Evolutionary conservation across 148 eudicot species (phyloP), one percentile per base, ranked within the genome.

Genomic region (Drosera capensis): DNA sequence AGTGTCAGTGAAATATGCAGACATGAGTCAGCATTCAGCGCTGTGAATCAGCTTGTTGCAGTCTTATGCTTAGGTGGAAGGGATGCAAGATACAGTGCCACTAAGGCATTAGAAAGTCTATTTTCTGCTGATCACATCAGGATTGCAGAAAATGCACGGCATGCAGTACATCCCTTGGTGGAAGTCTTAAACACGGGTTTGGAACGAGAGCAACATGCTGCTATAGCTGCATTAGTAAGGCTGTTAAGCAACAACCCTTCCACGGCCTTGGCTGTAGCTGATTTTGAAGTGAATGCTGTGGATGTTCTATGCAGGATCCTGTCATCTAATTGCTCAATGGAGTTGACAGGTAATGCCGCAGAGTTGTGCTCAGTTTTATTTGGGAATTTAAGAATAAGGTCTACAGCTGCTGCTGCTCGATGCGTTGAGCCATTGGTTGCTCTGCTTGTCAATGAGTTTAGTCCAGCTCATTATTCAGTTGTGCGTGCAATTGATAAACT

Each of bases 161-260:
- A 90, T 54, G 95, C 97, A 66, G 92, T 90, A 57, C 95, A 90
- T 43, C 97, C 97, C 0, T 66, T 90, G 64, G 95, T 90, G 55
- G 97, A 90, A 56, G 80, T 90, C 54, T 52, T 90, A 13, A 78
- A 63, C 36, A 78, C 95, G 13, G 97, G 97, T 18, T 69, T 79
- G 60, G 97, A 90, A 71, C 80, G 64, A 60, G 97, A 90, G 63
- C 95, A 90, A 42, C 97, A 90, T 62, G 97, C 97, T 60, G 93
- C 97, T 23, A 90, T 90, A 46, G 97, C 95, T 51, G 97, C 97
- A 24, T 48, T 90, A 41, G 79, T 83, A 46, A 73, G 80, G 58
- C 60, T 90, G 46, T 68, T 84, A 52, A 73, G 83, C 51, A 95
- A 84, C 19, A 90, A 90, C 46, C 82, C 97, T 39, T 90, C 93